Conservation (phyloP, 2,329 filamentous ascomycete species). For the Fusarium acutatum region DNA sequence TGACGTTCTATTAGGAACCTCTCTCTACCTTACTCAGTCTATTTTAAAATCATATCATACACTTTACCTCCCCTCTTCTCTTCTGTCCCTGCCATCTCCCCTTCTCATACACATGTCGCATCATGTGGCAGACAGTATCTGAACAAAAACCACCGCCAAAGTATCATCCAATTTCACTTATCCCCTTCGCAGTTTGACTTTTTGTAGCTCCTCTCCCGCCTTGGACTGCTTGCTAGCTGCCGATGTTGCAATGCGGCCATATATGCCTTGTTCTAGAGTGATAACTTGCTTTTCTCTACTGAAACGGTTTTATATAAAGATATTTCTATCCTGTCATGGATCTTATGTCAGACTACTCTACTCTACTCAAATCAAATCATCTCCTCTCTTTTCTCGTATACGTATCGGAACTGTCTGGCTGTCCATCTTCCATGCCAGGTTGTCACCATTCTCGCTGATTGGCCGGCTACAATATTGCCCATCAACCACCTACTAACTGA, state of each 20-base stretch:
- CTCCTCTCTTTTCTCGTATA: not conserved
- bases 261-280: not conserved
- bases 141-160: too few species aligned
- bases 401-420: not conserved
- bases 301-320: not conserved
- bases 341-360: not conserved
- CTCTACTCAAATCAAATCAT: not conserved
- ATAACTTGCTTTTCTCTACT: not conserved
- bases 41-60: not conserved
- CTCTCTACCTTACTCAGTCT: not conserved
- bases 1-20: not conserved
- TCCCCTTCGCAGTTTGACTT: not conserved
- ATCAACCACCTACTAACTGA: not conserved
- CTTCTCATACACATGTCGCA: not conserved
- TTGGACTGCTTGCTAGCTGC: not conserved
- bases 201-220: not conserved
- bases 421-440: not conserved
- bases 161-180: not conserved
- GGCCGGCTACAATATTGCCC: constrained; percentile 29
- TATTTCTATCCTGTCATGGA: not conserved
- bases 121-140: not conserved
- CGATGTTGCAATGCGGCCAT: not conserved
- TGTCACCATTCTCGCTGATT: constrained; percentile 27
- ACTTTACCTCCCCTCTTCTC: not conserved
- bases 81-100: not conserved